A percentile compares a stretch with the other conserved stretches of the same genome.
These are phyloP conservation scores for Auricularia cornea DNA, from an alignment of 768 basidiomycete species.

Conservation along the genomic window DNA sequence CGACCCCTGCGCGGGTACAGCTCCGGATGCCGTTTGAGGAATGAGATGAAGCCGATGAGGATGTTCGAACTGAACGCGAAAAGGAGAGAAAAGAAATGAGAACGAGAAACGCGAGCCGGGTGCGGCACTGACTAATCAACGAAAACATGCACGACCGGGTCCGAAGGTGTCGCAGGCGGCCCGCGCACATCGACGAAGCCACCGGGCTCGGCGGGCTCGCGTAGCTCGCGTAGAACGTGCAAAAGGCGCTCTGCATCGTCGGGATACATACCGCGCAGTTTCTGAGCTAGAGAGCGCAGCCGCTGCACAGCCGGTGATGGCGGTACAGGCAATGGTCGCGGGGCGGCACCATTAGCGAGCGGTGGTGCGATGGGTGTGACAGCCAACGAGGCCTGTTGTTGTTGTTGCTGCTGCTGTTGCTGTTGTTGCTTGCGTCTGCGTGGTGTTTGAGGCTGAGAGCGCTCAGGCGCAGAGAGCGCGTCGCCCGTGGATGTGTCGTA, in stretches of 20 bases:
- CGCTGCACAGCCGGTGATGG: conserved; percentile 41
- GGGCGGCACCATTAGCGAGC: no score
- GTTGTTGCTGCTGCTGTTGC: no score
- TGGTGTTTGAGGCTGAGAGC: no score
- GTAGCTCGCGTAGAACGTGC: conserved; percentile 20
- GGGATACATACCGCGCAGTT: conserved; percentile 48
- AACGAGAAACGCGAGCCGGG: no score
- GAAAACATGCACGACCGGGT: no score
- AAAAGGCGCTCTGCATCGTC: conserved; percentile 32
- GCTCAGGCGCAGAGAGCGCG: no score
- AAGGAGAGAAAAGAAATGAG: no score
- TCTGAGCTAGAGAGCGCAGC: conserved; percentile 52
- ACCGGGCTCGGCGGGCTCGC: not conserved
- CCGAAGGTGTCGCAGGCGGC: not conserved
- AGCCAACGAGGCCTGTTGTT: no score
- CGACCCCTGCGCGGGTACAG: conserved; percentile 28
- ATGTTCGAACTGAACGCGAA: conserved; percentile 69
- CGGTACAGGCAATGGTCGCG: conserved; percentile 29
- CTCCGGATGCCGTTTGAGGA: conserved; percentile 50
- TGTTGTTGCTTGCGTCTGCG: no score
- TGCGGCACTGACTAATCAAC: no score
- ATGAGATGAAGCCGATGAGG: conserved; percentile 69
- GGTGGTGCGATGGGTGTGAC: no score
- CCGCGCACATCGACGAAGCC: not conserved
- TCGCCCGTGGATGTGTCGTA: no score